Base-by-base conservation (phyloP, 768 basidiomycete genomes). In the Leccinum boreale region DNA sequence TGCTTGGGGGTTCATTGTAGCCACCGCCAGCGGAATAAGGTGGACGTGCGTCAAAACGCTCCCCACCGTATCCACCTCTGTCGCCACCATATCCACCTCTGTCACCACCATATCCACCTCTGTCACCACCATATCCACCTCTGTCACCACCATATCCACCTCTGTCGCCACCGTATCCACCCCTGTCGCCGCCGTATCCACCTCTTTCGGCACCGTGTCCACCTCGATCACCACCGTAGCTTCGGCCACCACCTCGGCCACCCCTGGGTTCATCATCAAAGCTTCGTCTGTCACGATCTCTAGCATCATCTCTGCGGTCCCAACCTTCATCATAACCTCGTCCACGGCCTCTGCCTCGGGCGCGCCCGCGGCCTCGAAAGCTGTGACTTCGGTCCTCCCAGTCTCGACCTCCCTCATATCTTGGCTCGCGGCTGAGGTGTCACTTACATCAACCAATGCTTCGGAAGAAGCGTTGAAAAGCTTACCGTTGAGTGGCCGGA, bases 341-440 rank as follows among this genome's bases (percentile, higher is more conserved):
- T 33, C 77, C 73, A n/a, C 77, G 72, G 21, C 78, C 72, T 31
- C 80, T 70, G 39, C 81, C 74, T 36, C 79, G 72, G 23, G 66
- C 63, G 26, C 75, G 66, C 44, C 71, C 65, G 15, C 73, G 73
- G 6, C 81, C 79, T 21, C 79, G 72, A 33, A 70, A 73, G 21
- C 76, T 70, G 26, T 78, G 66, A 31, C 70, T 58, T 17, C 68
- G 64, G 29, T 73, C 70, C 47, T 85, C 83, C 76, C 81, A 81
- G 17, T 82, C 81, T 44, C 81, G 75, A 23, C 75, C 72, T 3
- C 69, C 71, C 4, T 76, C 78, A 58, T 74, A 76, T 55, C 63
- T 68, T 23, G 68, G 55, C 52, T 73, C 73, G 47, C 72, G 68
- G 15, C 72, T 74, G 21, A 39, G 3, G 2, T 14, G 19, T 6